phyloP scores from a whole-genome alignment of 2,329 filamentous ascomycete genomes.

The Sphaerostilbella broomeana region DNA sequence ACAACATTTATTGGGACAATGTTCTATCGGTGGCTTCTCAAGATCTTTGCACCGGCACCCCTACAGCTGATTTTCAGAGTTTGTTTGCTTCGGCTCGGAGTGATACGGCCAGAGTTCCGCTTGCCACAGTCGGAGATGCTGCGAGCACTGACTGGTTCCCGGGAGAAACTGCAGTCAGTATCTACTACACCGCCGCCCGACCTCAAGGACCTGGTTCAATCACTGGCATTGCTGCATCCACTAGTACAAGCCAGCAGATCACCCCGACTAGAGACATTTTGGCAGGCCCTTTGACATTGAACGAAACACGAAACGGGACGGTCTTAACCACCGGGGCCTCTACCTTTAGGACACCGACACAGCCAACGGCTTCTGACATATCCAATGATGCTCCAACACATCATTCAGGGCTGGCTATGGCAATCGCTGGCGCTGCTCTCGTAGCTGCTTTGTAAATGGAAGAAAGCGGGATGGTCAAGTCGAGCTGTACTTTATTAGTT shows the following conservation, averaged over 20 bases:
- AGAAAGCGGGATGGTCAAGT: not conserved
- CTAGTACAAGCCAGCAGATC: too few relatives aligned
- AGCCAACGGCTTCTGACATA: constrained; percentile 8
- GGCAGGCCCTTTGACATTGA: too few relatives aligned
- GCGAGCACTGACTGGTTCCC: constrained; percentile 27
- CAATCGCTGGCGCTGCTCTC: constrained; percentile 24
- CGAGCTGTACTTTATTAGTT: not conserved
- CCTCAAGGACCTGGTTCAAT: too few relatives aligned
- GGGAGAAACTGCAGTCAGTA: constrained; percentile 33
- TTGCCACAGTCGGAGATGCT: constrained; percentile 27
- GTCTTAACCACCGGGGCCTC: not conserved
- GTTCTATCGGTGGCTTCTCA: constrained; percentile 31
- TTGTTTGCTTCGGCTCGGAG: constrained; percentile 28
- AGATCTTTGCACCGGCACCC: constrained; percentile 31
- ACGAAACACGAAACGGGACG: too few relatives aligned
- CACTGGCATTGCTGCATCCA: too few relatives aligned
- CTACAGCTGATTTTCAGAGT: constrained; percentile 28
- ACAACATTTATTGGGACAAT: constrained; percentile 26
- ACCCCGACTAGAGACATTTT: too few relatives aligned
- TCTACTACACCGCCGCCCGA: constrained; percentile 38
- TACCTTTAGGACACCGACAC: constrained; percentile 1
- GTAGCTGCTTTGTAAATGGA: constrained; percentile 22
- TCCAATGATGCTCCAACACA: constrained; percentile 22
- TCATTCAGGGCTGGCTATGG: constrained; percentile 20
- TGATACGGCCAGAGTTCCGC: constrained; percentile 15